Conservation (phyloP, 768 basidiomycete species). For the Boletus pseudopeckii region DNA sequence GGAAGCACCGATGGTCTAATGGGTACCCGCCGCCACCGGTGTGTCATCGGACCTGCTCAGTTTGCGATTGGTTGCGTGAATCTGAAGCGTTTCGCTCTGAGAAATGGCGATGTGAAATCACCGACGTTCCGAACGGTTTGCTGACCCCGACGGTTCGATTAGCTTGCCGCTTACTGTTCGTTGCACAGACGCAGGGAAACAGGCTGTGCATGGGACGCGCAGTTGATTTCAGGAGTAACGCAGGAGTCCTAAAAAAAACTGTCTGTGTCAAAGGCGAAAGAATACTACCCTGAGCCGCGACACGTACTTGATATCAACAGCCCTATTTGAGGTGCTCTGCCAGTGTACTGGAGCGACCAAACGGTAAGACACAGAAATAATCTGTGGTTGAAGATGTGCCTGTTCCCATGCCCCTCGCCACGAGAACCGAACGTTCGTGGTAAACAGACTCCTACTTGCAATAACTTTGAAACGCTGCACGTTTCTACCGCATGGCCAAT, state of each 20-base stretch:
- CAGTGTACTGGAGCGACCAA: neutral
- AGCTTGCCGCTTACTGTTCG: neutral
- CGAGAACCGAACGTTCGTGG: no score
- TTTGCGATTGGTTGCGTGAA: neutral
- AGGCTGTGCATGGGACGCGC: neutral
- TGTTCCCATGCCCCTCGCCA: neutral
- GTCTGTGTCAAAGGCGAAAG: neutral
- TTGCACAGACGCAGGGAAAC: neutral
- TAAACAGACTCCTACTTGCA: neutral
- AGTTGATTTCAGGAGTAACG: neutral
- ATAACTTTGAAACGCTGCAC: neutral
- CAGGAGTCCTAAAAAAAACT: neutral
- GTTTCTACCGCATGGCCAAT: conserved; percentile 11
- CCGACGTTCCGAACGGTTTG: neutral
- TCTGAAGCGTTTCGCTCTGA: neutral
- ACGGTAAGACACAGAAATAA: neutral
- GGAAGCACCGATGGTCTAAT: neutral
- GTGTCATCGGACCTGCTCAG: neutral
- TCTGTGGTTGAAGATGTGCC: no score
- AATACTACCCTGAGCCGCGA: no score
- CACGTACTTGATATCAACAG: neutral
- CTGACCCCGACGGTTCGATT: neutral
- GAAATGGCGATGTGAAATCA: neutral
- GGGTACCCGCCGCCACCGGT: no score
- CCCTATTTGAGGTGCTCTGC: conserved; percentile 1